Percentiles rank a stretch among this genome's conserved stretches.
These are phyloP conservation scores for Peronospora belbahrii DNA, from an alignment of 352 stramenopile genomes.

Conservation along the genomic window DNA sequence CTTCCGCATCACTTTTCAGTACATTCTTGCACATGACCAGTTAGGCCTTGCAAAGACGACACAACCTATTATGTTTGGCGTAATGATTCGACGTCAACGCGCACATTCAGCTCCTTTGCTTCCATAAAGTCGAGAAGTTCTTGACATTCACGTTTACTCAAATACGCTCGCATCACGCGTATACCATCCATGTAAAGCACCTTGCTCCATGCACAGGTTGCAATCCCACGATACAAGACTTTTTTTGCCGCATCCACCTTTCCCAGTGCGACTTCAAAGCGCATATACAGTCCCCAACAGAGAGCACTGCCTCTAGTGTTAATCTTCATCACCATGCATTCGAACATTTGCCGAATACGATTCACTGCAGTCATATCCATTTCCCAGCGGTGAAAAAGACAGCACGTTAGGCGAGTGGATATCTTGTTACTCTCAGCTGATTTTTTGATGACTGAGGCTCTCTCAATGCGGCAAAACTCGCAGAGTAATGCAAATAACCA, in stretches of 20 bases:
- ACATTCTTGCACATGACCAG: too few relatives aligned
- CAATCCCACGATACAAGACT: slow-evolving; percentile 66
- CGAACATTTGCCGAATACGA: slow-evolving; percentile 54
- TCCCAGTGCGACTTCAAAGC: slow-evolving; percentile 65
- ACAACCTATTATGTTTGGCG: slow-evolving; percentile 4
- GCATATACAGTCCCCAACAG: slow-evolving; percentile 66
- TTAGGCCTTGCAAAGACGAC: too few relatives aligned
- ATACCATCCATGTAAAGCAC: slow-evolving; percentile 62
- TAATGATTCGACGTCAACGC: slow-evolving; percentile 25
- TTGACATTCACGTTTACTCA: slow-evolving; percentile 47
- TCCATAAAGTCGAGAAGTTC: slow-evolving; percentile 65
- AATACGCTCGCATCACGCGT: slow-evolving; percentile 50
- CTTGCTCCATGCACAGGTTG: slow-evolving; percentile 75
- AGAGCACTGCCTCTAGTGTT: slow-evolving; percentile 49
- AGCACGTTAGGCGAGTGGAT: slow-evolving; percentile 28
- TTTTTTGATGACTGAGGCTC: slow-evolving; percentile 16
- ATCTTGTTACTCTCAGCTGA: slow-evolving; percentile 3
- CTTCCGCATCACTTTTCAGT: too few relatives aligned
- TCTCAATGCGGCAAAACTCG: slow-evolving; percentile 51
- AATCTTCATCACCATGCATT: slow-evolving; percentile 48
- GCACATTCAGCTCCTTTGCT: slow-evolving; percentile 65
- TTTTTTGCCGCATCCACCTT: slow-evolving; percentile 62
- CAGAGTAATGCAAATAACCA: slow-evolving; percentile 72
- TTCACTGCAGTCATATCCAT: slow-evolving; percentile 44
- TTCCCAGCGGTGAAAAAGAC: slow-evolving; percentile 58